These are phyloP conservation scores for Brassica rapa DNA, from an alignment of 345 rosid genomes.

Conservation along the genomic window DNA sequence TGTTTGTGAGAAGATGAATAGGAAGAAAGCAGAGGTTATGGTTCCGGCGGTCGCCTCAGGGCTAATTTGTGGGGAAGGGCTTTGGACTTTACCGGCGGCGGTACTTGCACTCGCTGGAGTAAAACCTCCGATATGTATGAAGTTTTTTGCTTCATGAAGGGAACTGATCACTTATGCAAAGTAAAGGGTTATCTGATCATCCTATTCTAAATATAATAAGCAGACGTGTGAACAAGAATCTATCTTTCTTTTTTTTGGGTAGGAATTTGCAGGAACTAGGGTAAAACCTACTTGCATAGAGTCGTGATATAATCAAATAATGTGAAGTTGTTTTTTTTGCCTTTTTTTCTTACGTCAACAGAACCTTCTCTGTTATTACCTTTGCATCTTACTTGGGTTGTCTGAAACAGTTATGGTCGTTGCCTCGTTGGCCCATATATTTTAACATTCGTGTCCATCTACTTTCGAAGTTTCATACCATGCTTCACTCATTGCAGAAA, in stretches of 20 bases:
- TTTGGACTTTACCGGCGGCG: slow-evolving; percentile 86
- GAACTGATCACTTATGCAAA: neutral
- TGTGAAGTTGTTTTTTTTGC: neutral
- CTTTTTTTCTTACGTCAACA: neutral
- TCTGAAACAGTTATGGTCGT: neutral
- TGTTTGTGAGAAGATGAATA: slow-evolving; percentile 57
- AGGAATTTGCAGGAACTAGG: neutral
- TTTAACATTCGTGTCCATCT: neutral
- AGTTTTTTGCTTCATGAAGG: slow-evolving; percentile 48
- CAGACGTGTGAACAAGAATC: slow-evolving; percentile 1
- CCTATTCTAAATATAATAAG: slow-evolving; percentile 5
- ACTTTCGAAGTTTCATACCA: neutral
- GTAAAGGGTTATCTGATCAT: neutral
- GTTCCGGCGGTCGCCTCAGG: slow-evolving; percentile 91
- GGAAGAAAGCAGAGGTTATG: slow-evolving; percentile 67
- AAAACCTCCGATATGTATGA: slow-evolving; percentile 89
- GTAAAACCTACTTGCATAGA: neutral
- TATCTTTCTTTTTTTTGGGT: neutral
- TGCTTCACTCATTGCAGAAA: neutral
- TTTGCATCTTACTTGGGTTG: neutral
- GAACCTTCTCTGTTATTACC: neutral
- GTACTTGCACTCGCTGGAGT: slow-evolving; percentile 80
- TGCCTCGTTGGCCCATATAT: neutral
- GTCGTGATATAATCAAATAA: slow-evolving; percentile 3
- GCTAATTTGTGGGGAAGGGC: slow-evolving; percentile 86